Percentiles rank a stretch among this genome's conserved stretches.
These are phyloP conservation scores for Tulasnella sp. DNA, from an alignment of 768 basidiomycete species.

Conservation along the genomic window DNA sequence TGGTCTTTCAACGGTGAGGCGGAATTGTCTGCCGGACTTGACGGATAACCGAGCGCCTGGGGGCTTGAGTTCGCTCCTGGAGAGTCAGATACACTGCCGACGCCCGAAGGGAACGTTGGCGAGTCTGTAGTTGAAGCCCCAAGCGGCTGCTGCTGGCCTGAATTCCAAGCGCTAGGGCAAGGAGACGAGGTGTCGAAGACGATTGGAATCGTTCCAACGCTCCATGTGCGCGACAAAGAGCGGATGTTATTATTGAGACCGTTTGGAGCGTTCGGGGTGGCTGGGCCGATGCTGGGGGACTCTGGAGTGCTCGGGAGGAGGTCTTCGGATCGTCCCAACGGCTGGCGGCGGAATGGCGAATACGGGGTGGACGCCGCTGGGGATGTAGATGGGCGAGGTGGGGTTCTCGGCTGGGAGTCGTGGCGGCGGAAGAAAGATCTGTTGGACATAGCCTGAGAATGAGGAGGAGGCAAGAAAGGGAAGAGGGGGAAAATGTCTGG, in stretches of 20 bases:
- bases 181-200: conserved; percentile 19
- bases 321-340: not conserved
- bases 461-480: not conserved
- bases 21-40: not conserved
- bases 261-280: not conserved
- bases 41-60: conserved; percentile 15
- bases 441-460: not conserved
- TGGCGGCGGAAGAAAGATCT: not conserved
- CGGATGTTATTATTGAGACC: not conserved
- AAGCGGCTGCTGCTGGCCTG: not conserved
- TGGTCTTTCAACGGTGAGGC: not conserved
- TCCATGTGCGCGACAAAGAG: conserved; percentile 9
- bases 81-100: not conserved
- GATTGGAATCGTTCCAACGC: conserved; percentile 22
- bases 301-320: not conserved
- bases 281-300: not conserved
- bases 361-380: not conserved
- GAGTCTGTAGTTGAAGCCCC: not conserved
- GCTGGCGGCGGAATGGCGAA: not conserved
- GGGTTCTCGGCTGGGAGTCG: not conserved
- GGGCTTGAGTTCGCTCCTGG: not conserved
- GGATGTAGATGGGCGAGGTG: not conserved
- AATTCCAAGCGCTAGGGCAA: not conserved
- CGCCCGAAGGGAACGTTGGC: not conserved
- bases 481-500: not conserved